These are phyloP conservation scores for Suhomyces pyralidae DNA, from an alignment of 805 yeast genomes.

Conservation along the genomic window DNA sequence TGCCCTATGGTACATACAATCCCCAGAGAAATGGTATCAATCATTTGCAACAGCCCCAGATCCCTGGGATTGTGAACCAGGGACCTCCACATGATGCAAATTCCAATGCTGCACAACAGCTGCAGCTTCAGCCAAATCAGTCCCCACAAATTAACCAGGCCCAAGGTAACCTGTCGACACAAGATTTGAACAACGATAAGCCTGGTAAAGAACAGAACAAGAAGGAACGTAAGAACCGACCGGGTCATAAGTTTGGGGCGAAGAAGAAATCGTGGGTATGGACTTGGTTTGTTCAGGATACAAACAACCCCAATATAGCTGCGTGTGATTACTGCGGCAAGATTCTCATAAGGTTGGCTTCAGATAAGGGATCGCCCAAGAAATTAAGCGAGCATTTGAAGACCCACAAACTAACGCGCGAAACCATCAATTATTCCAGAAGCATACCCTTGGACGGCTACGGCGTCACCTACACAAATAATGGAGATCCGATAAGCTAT, in stretches of 20 bases:
- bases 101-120: constrained; percentile 1
- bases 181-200: not conserved
- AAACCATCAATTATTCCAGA: constrained; percentile 40
- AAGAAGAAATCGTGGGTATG: constrained; percentile 63
- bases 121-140: constrained; percentile 1
- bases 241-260: constrained; percentile 59
- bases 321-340: constrained; percentile 55
- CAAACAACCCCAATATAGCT: constrained; percentile 46
- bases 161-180: not conserved
- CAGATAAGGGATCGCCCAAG: constrained; percentile 60
- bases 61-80: constrained; percentile 6
- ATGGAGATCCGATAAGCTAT: constrained; percentile 26
- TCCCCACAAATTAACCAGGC: not conserved
- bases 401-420: constrained; percentile 48
- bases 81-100: constrained; percentile 1
- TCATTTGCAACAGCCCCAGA: constrained; percentile 7
- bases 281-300: constrained; percentile 58
- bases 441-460: constrained; percentile 37
- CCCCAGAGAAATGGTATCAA: constrained; percentile 3
- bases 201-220: constrained; percentile 8
- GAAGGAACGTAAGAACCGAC: constrained; percentile 41
- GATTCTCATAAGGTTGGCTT: constrained; percentile 43
- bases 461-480: constrained; percentile 32
- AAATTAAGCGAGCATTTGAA: constrained; percentile 55
- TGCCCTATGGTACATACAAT: constrained; percentile 9